A percentile compares a stretch with the other conserved stretches of the same genome.
These are phyloP conservation scores for Krasilnikovozyma curviuscula DNA, from an alignment of 768 basidiomycete species.

Conservation along the genomic window DNA sequence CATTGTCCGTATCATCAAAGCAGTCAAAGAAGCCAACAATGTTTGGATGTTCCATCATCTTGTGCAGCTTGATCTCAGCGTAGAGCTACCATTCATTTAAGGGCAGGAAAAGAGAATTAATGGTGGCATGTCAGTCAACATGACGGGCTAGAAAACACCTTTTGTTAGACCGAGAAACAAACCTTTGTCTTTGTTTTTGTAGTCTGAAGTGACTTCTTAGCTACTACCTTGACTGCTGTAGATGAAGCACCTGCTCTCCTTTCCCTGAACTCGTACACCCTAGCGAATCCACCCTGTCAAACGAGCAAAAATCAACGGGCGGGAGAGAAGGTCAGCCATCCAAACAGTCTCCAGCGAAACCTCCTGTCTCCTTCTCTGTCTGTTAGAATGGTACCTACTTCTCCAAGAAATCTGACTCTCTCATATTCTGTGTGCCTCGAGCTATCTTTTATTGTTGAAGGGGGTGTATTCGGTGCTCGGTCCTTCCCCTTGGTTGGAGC, in stretches of 20 bases:
- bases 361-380: background rate
- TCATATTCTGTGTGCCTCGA: conserved; percentile 31
- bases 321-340: background rate
- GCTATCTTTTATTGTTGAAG: conserved; percentile 17
- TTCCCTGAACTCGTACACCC: conserved; percentile 88
- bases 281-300: conserved; percentile 68
- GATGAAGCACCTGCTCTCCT: conserved; percentile 38
- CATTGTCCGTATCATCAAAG: conserved; percentile 86
- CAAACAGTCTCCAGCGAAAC: background rate
- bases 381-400: conserved; percentile 36
- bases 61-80: conserved; percentile 96
- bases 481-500: no score
- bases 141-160: background rate
- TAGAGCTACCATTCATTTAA: no score
- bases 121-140: background rate
- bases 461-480: no score
- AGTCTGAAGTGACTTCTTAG: conserved; percentile 74
- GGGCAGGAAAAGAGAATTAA: background rate
- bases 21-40: conserved; percentile 82
- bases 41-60: conserved; percentile 73
- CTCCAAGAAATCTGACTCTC: conserved; percentile 68
- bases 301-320: background rate
- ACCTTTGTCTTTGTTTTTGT: conserved; percentile 97
- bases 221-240: conserved; percentile 82
- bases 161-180: conserved; percentile 10